Evolutionary conservation across 2,329 filamentous ascomycete species (phyloP).

Genomic region (Cladosporium velox): DNA sequence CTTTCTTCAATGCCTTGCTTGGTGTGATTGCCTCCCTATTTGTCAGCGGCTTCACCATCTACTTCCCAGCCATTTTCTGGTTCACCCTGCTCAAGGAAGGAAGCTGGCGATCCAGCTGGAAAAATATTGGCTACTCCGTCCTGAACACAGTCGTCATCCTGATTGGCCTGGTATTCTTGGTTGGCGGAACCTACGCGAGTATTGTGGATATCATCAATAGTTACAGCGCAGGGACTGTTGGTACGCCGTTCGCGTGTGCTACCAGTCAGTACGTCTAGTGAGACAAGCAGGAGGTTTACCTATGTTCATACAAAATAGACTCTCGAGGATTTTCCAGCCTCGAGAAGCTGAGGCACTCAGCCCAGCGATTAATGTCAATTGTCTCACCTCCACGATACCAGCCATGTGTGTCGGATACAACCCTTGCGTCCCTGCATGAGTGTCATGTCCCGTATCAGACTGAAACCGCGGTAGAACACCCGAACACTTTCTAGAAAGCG

Average conservation of each 20-base stretch:
- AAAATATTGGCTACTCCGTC: slow-evolving; percentile 56
- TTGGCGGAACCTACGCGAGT: slow-evolving; percentile 73
- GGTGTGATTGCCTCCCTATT: slow-evolving; percentile 81
- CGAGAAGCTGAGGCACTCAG: background rate
- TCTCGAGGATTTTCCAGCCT: background rate
- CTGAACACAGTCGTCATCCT: slow-evolving; percentile 73
- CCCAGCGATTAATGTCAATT: background rate
- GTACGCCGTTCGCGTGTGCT: slow-evolving; percentile 73
- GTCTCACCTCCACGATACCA: background rate
- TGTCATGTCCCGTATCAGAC: background rate
- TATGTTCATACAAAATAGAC: background rate
- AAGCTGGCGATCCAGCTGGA: slow-evolving; percentile 59
- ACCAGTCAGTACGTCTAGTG: slow-evolving; percentile 29
- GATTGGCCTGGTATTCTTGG: slow-evolving; percentile 77
- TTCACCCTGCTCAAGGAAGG: slow-evolving; percentile 75
- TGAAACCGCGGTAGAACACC: background rate
- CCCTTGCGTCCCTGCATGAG: background rate
- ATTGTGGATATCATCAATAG: slow-evolving; percentile 74
- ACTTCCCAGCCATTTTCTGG: slow-evolving; percentile 97
- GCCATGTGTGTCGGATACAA: background rate
- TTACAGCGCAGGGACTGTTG: slow-evolving; percentile 65
- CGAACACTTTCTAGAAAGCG: background rate
- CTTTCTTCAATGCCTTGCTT: slow-evolving; percentile 78
- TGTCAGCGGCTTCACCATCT: slow-evolving; percentile 73
- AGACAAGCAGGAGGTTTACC: background rate